Percentiles rank a stretch among this genome's conserved stretches.
phyloP scores from a whole-genome alignment of 2,329 filamentous ascomycete species.

The Alternaria novae-zelandiae region DNA sequence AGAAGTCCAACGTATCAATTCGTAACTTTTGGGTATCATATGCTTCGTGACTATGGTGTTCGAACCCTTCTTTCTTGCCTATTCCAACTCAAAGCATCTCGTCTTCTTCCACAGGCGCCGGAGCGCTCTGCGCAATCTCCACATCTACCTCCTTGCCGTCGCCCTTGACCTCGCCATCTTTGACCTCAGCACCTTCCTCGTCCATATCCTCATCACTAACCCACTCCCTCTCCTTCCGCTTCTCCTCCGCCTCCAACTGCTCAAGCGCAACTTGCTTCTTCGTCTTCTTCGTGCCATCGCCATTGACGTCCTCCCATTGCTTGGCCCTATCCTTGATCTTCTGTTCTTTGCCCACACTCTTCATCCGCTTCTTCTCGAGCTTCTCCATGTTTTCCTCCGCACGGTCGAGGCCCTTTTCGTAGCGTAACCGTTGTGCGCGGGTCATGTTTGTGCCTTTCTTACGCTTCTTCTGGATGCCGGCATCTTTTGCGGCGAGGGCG shows the following conservation, averaged over 20 bases:
- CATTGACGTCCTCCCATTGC: constrained; percentile 49
- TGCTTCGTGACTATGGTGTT: background rate
- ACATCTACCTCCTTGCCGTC: constrained; percentile 23
- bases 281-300: constrained; percentile 21
- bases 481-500: constrained; percentile 72
- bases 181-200: constrained; percentile 9
- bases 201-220: constrained; percentile 43
- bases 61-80: background rate
- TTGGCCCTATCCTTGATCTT: constrained; percentile 56
- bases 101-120: constrained; percentile 27
- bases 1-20: constrained; percentile 4
- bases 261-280: constrained; percentile 27
- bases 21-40: constrained; percentile 13
- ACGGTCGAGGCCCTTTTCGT: constrained; percentile 55
- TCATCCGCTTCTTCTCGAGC: constrained; percentile 61
- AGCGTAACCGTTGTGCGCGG: constrained; percentile 61
- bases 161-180: constrained; percentile 10
- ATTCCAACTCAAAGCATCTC: constrained; percentile 31
- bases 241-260: constrained; percentile 16
- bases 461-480: constrained; percentile 75
- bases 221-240: constrained; percentile 28
- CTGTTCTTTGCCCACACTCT: constrained; percentile 58
- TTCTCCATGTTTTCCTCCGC: constrained; percentile 62
- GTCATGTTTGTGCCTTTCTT: constrained; percentile 53
- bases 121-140: constrained; percentile 19